These are phyloP conservation scores for Rhodotorula diobovata DNA, from an alignment of 768 basidiomycete genomes.

Conservation along the genomic window DNA sequence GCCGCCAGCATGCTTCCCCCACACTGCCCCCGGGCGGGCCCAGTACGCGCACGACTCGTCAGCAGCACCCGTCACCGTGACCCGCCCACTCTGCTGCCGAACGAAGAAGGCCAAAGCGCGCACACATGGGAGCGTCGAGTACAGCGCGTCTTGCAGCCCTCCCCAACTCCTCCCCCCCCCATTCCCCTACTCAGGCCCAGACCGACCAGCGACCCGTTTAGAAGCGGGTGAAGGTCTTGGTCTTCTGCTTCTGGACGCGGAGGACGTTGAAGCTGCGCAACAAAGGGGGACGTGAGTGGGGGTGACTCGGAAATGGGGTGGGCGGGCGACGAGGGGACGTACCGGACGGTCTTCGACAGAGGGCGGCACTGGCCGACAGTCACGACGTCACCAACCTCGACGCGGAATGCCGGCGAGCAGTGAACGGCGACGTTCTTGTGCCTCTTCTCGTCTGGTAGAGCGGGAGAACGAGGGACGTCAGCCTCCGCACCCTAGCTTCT, in stretches of 20 bases:
- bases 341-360: constrained; percentile 76
- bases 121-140: not conserved
- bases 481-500: too few relatives aligned
- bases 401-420: constrained; percentile 97
- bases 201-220: constrained; percentile 35
- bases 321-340: not conserved
- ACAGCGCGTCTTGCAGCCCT: not conserved
- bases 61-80: too few relatives aligned
- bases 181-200: too few relatives aligned
- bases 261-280: constrained; percentile 91
- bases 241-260: constrained; percentile 88
- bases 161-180: too few relatives aligned
- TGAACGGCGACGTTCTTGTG: constrained; percentile 99
- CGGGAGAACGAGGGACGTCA: not conserved
- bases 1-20: too few relatives aligned
- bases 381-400: constrained; percentile 85
- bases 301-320: not conserved
- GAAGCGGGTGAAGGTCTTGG: constrained; percentile 93
- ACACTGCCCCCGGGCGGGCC: too few relatives aligned
- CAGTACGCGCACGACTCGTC: too few relatives aligned
- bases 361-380: constrained; percentile 99
- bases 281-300: too few relatives aligned
- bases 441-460: constrained; percentile 46
- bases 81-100: too few relatives aligned
- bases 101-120: too few relatives aligned